Evolutionary conservation across 1,139 yeast species (phyloP), one percentile per base, ranked within the genome.

Genomic region (Fermentozyma sake): DNA sequence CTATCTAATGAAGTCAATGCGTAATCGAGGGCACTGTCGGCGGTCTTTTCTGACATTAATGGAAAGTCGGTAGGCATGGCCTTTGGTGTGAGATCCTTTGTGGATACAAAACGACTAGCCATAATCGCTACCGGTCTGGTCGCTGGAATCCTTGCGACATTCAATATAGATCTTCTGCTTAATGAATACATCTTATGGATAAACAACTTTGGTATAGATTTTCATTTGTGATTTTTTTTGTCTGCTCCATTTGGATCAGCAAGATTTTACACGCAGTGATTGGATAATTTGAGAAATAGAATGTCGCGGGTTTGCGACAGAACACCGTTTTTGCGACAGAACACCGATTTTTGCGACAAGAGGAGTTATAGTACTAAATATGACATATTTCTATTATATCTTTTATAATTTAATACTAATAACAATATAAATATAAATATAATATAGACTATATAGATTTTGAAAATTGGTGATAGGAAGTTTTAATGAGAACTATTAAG

Each of bases 1-100:
- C 80, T 76, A 51, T 85, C 95, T 43, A 84, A 64, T 15, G 91
- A 75, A n/a, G 95, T 84, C 51, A 84, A 68, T 6, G 87, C 91
- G 48, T 85, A 84, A 59, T 85, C 95, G 38, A 83, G 60, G 11
- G 83, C 80, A 22, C 65, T 52, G 12, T 58, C 48, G 10, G 69
- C 68, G 10, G 61, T 57, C 42, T 63, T 64, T 41, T 67, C 58
- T 24, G 69, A 61, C 60, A 65, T 61, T 42, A 67, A 60, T 26
- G 72, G 67, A 43, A 64, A 58, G 39, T 65, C 64, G 10, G 72
- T 66, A n/a, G 56, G 58, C 52, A 67, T 52, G 23, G 47, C 45
- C 38, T 50, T 54, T 15, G 73, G 72, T 10, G 70, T 64, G 44
- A 67, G 61, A 37, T 67, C 71, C 41, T 63, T 64, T 36, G 69